A percentile compares a stretch with the other conserved stretches of the same genome.
These are phyloP conservation scores for Macrophomina pseudophaseolina DNA, from an alignment of 2,329 filamentous ascomycete species.

Conservation along the genomic window DNA sequence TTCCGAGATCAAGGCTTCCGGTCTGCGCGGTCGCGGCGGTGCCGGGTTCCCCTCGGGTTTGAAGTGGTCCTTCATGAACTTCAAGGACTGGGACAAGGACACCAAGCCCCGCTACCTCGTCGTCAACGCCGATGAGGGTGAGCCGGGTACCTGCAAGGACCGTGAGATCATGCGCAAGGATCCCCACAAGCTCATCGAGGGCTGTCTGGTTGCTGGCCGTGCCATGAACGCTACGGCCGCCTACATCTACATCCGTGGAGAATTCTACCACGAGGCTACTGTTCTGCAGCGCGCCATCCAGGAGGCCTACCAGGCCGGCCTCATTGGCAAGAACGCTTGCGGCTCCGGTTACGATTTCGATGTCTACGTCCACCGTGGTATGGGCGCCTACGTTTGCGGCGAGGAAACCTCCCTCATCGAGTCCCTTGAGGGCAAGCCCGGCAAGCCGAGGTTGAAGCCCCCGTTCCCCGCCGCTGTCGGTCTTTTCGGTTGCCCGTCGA, in stretches of 20 bases:
- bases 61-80: slow-evolving; percentile 99
- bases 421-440: slow-evolving; percentile 96
- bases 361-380: slow-evolving; percentile 93
- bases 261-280: slow-evolving; percentile 95
- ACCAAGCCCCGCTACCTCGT: slow-evolving; percentile 94
- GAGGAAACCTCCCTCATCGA: slow-evolving; percentile 99
- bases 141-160: slow-evolving; percentile 99
- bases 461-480: slow-evolving; percentile 97
- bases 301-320: slow-evolving; percentile 91
- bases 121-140: slow-evolving; percentile 97
- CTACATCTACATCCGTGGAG: slow-evolving; percentile 99
- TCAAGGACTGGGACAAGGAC: slow-evolving; percentile 99
- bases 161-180: slow-evolving; percentile 99
- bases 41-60: slow-evolving; percentile 97
- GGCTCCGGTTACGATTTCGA: slow-evolving; percentile 97
- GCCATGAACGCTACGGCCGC: slow-evolving; percentile 99
- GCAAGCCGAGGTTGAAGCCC: slow-evolving; percentile 97
- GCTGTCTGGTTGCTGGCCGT: slow-evolving; percentile 91
- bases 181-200: slow-evolving; percentile 97
- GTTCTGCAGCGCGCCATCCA: slow-evolving; percentile 95
- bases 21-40: slow-evolving; percentile 92
- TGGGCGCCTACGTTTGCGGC: slow-evolving; percentile 96
- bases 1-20: slow-evolving; percentile 94
- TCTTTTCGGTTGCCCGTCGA: slow-evolving; percentile 96
- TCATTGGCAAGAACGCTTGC: slow-evolving; percentile 98